Conservation (phyloP, 2,329 filamentous ascomycete genomes). For the Bertia moriformis region DNA sequence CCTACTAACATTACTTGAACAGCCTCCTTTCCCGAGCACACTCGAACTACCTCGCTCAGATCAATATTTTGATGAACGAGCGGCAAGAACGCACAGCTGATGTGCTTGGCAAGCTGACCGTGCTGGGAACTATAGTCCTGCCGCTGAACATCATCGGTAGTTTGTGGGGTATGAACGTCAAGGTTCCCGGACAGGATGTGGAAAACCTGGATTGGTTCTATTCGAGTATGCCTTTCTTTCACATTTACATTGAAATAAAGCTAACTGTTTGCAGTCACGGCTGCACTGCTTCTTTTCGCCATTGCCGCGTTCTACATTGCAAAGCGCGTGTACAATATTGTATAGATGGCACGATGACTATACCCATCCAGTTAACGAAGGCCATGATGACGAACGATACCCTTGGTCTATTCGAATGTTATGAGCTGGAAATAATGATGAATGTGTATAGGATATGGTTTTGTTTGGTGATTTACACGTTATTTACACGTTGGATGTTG, state of each 20-base stretch:
- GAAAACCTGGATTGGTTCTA: constrained; percentile 61
- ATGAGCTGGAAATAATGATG: too few species aligned
- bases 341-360: constrained; percentile 23
- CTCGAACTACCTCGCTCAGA: constrained; percentile 95
- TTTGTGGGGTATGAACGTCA: constrained; percentile 97
- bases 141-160: constrained; percentile 99
- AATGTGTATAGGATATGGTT: too few species aligned
- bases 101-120: constrained; percentile 84
- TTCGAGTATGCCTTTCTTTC: not conserved
- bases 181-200: constrained; percentile 83
- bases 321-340: constrained; percentile 71
- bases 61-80: constrained; percentile 98
- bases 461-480: too few species aligned
- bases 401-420: too few species aligned
- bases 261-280: constrained; percentile 51
- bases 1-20: too few species aligned
- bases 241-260: not conserved
- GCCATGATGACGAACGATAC: not conserved
- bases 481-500: too few species aligned
- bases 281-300: constrained; percentile 64
- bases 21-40: constrained; percentile 84
- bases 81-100: constrained; percentile 90
- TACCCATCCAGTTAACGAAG: too few species aligned
- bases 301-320: constrained; percentile 67
- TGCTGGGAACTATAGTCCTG: constrained; percentile 88